Evolutionary conservation across 2,329 filamentous ascomycete genomes (phyloP), one percentile per base, ranked within the genome.

Genomic region (Mycosphaerella sp.): DNA sequence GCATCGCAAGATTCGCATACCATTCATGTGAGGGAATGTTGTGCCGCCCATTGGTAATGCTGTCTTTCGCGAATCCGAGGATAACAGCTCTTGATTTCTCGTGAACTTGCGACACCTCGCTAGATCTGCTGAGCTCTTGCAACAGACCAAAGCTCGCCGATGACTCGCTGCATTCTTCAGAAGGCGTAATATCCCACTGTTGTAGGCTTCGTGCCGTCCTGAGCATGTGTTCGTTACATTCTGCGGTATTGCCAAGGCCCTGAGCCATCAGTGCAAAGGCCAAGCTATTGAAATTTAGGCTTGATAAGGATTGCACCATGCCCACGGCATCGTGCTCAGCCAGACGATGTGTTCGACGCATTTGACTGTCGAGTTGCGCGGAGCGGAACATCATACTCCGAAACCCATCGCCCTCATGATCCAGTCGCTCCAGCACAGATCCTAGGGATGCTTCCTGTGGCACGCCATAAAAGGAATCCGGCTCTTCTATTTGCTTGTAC

Each of bases 381-480:
- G 91, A 89, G 55, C 92, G 85, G 64, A 97, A 95, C 23, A 93
- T 85, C 14, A 98, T 78, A 59, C 87, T 92, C 66, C 95, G 95
- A 48, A 84, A 77, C 0, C 91, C 91, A 62, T 95, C 86, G 47
- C 84, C 85, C 72, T 98, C 93, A 66, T 96, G 92, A 61, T 95
- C 89, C 4, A 97, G 78, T 8, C 88, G 84, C 48, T 86, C 81
- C 55, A 97, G 76, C 1, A 97, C 86, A 9, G 86, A 89, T 12
- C 80, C 77, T 12, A 98, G 73, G 54, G 84, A 90, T 6, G 89
- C 81, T 40, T 82, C 81, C 69, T 95, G 87, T 41, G 88, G 82
- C 6, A 96, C 79, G 3, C 93, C 95, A 67, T 98, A 98, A 69
- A 95, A 98, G 0, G 90, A 86, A 69, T 99, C 93, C 1, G 91